A percentile compares a stretch with the other conserved stretches of the same genome.
Evolutionary conservation across 208 protist genomes (phyloP).

Genomic region (Zelonia costaricensis): DNA sequence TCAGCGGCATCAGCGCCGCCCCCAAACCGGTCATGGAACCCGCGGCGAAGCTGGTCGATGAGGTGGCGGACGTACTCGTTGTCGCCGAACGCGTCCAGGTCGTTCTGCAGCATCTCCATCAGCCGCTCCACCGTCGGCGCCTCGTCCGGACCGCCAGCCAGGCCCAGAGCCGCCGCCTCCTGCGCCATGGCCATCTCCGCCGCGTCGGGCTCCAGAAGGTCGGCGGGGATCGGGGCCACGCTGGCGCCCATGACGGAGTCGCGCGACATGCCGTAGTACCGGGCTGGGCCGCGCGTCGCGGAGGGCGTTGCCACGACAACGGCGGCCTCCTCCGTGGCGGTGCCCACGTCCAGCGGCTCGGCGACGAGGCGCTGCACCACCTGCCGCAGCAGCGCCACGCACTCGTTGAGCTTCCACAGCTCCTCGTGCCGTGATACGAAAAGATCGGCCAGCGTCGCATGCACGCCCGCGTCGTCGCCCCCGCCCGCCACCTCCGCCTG

Average conservation of each 20-base stretch:
- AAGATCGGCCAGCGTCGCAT: conserved; percentile 36
- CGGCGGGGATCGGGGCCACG: conserved; percentile 46
- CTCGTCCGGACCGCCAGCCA: background rate
- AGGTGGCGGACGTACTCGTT: conserved; percentile 17
- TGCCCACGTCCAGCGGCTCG: too few species aligned
- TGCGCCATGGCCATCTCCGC: conserved; percentile 13
- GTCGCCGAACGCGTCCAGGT: conserved; percentile 11
- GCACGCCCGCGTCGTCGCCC: conserved; percentile 6
- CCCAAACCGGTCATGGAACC: background rate
- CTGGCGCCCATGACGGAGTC: conserved; percentile 44
- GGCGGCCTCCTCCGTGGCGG: background rate
- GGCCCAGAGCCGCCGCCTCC: background rate
- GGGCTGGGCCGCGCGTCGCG: conserved; percentile 7
- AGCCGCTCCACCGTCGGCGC: conserved; percentile 19
- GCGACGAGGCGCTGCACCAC: conserved; percentile 12
- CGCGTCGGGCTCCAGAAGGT: conserved; percentile 40
- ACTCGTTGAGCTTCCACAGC: conserved; percentile 72
- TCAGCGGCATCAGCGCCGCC: background rate
- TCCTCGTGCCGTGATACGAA: conserved; percentile 74
- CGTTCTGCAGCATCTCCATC: conserved; percentile 8
- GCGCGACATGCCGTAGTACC: conserved; percentile 30
- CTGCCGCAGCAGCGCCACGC: conserved; percentile 21
- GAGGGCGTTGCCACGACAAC: too few species aligned
- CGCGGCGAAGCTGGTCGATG: conserved; percentile 1
- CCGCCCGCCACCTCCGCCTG: background rate